A percentile compares a stretch with the other conserved stretches of the same genome.
These are phyloP conservation scores for Graphilbum sp. DNA, from an alignment of 2,329 filamentous ascomycete genomes.

Conservation along the genomic window DNA sequence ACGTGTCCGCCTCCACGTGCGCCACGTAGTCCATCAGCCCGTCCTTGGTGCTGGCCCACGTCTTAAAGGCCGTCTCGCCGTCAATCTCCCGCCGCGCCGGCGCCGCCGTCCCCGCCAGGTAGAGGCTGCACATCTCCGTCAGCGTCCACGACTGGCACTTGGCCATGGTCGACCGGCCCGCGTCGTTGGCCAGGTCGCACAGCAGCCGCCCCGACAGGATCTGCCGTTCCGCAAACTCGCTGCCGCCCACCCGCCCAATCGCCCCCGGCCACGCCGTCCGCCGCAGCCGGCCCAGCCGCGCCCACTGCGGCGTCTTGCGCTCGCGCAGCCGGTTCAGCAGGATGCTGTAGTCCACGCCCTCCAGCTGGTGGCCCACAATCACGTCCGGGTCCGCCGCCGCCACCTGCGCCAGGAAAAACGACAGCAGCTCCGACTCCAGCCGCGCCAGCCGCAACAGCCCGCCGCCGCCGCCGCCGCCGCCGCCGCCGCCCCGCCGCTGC, in stretches of 20 bases:
- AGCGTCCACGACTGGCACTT: conserved; percentile 98
- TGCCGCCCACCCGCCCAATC: conserved; percentile 71
- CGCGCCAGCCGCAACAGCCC: conserved; percentile 68
- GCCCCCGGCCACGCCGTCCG: conserved; percentile 74
- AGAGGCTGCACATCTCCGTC: conserved; percentile 92
- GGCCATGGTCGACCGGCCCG: conserved; percentile 90
- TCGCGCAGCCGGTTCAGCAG: conserved; percentile 74
- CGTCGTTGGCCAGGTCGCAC: conserved; percentile 89
- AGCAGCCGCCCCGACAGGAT: conserved; percentile 76
- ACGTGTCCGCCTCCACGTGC: conserved; percentile 89
- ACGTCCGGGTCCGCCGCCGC: conserved; percentile 86
- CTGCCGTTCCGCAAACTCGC: conserved; percentile 86
- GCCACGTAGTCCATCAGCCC: conserved; percentile 87
- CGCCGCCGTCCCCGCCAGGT: conserved; percentile 37
- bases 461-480: too few species aligned
- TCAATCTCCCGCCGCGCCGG: conserved; percentile 68
- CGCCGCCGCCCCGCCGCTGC: too few species aligned
- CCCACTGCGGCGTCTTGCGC: conserved; percentile 88
- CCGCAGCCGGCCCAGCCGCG: conserved; percentile 74
- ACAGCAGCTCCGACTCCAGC: conserved; percentile 70
- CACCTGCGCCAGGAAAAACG: conserved; percentile 77
- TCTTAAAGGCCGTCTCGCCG: conserved; percentile 70
- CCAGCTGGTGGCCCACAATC: conserved; percentile 84
- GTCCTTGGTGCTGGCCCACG: conserved; percentile 68
- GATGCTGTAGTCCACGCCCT: conserved; percentile 91